Conservation (phyloP, 2,329 filamentous ascomycete species). For the Domatiomyces globalis region DNA sequence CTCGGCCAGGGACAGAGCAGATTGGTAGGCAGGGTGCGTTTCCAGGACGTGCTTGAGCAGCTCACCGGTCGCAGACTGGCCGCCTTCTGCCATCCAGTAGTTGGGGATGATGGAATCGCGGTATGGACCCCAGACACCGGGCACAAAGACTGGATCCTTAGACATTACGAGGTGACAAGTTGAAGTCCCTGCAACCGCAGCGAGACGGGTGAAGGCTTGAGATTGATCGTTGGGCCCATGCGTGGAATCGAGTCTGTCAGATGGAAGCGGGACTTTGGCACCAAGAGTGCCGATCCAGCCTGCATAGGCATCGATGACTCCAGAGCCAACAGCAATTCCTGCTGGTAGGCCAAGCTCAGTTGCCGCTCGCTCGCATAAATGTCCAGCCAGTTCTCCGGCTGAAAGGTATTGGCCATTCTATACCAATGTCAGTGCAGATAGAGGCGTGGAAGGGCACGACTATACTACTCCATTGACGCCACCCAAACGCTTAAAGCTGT, state of each 20-base stretch:
- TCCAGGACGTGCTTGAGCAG: slow-evolving; percentile 88
- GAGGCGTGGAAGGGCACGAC: slow-evolving; percentile 27
- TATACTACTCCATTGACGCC: slow-evolving; percentile 89
- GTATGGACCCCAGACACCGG: slow-evolving; percentile 95
- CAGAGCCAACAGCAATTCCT: slow-evolving; percentile 84
- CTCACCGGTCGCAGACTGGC: slow-evolving; percentile 91
- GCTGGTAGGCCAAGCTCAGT: slow-evolving; percentile 68
- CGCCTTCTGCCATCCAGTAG: slow-evolving; percentile 95
- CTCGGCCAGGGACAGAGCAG: slow-evolving; percentile 64
- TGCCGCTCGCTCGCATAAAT: slow-evolving; percentile 69
- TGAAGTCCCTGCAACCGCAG: slow-evolving; percentile 88
- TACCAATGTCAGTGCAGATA: slow-evolving; percentile 2
- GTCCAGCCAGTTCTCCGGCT: slow-evolving; percentile 80
- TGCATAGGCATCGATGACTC: slow-evolving; percentile 95
- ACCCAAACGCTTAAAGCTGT: slow-evolving; percentile 85
- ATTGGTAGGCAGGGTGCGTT: slow-evolving; percentile 79
- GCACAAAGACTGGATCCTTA: slow-evolving; percentile 78
- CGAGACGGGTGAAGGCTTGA: slow-evolving; percentile 83
- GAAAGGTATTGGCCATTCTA: slow-evolving; percentile 87
- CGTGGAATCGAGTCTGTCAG: slow-evolving; percentile 52
- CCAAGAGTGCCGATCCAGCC: slow-evolving; percentile 99
- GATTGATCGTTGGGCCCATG: slow-evolving; percentile 69
- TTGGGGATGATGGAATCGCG: slow-evolving; percentile 80
- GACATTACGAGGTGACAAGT: slow-evolving; percentile 97
- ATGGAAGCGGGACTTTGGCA: slow-evolving; percentile 68